phyloP scores from a whole-genome alignment of 352 stramenopile genomes.

The Globisporangium viniferum region DNA sequence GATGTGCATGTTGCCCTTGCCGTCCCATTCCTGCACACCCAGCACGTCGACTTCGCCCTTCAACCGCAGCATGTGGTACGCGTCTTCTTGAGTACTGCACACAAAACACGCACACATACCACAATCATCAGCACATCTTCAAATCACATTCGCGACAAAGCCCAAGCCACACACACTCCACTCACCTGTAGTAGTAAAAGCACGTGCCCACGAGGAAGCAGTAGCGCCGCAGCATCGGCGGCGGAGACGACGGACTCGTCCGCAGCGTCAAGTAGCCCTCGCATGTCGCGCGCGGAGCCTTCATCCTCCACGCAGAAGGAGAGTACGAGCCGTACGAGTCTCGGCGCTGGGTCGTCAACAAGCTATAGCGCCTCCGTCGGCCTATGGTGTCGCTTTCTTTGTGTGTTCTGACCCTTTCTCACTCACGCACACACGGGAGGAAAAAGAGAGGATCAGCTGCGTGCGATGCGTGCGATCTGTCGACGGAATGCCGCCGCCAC shows the following conservation, averaged over 20 bases:
- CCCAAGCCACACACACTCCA: background rate
- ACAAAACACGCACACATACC: background rate
- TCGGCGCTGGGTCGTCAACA: slow-evolving; percentile 13
- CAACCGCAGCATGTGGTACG: slow-evolving; percentile 85
- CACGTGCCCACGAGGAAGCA: slow-evolving; percentile 87
- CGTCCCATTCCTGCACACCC: slow-evolving; percentile 89
- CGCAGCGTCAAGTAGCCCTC: slow-evolving; percentile 86
- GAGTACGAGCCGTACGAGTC: slow-evolving; percentile 10
- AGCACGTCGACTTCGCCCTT: slow-evolving; percentile 87
- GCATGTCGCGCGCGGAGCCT: slow-evolving; percentile 74
- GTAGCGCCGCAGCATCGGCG: slow-evolving; percentile 83
- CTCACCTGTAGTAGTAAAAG: slow-evolving; percentile 81
- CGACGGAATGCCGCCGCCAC: background rate
- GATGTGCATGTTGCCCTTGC: slow-evolving; percentile 91
- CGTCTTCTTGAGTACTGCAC: slow-evolving; percentile 84
- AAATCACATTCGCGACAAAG: background rate
- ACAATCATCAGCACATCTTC: background rate
- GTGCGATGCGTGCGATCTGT: slow-evolving; percentile 2
- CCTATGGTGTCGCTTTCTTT: slow-evolving; percentile 11
- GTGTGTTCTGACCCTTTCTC: background rate
- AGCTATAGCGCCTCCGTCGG: slow-evolving; percentile 14
- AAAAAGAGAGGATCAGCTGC: background rate
- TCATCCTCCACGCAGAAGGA: slow-evolving; percentile 48
- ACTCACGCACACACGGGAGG: background rate
- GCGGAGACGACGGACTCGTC: slow-evolving; percentile 82